Percentiles rank a stretch among this genome's conserved stretches.
Evolutionary conservation across 164 flowering plant genomes (phyloP).

Genomic region (Vitis cinerea): DNA sequence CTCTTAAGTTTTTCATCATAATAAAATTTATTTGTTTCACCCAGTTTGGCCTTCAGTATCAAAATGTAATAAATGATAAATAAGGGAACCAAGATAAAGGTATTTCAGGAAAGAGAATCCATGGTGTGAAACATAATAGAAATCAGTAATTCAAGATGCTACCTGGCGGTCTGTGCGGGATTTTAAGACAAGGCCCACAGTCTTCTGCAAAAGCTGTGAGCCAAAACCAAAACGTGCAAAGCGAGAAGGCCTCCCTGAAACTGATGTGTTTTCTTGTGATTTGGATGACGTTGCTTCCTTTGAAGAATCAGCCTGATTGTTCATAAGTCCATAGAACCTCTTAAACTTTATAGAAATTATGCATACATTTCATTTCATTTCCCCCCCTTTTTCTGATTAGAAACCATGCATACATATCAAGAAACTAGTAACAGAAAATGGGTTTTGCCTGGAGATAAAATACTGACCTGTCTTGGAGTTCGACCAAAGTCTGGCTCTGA

Average conservation of each 20-base stretch:
- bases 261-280: slow-evolving; percentile 48
- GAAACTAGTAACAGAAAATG: background rate
- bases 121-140: background rate
- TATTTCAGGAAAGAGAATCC: background rate
- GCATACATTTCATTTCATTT: too few relatives aligned
- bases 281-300: slow-evolving; percentile 43
- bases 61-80: slow-evolving; percentile 9
- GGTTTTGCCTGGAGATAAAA: background rate
- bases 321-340: background rate
- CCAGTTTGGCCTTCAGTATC: slow-evolving; percentile 78
- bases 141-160: slow-evolving; percentile 1
- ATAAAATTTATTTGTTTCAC: slow-evolving; percentile 83
- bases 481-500: slow-evolving; percentile 95
- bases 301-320: slow-evolving; percentile 45
- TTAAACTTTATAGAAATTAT: too few relatives aligned
- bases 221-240: slow-evolving; percentile 83
- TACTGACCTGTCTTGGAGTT: slow-evolving; percentile 64
- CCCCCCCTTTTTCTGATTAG: background rate
- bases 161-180: slow-evolving; percentile 77
- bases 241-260: slow-evolving; percentile 52
- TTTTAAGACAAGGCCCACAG: slow-evolving; percentile 75
- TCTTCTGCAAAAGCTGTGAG: slow-evolving; percentile 73
- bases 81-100: background rate
- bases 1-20: slow-evolving; percentile 93
- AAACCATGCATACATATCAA: background rate